A percentile compares a stretch with the other conserved stretches of the same genome.
These are phyloP conservation scores for Pelargonium fulgidum DNA, from an alignment of 441 rosid species.

Conservation along the genomic window DNA sequence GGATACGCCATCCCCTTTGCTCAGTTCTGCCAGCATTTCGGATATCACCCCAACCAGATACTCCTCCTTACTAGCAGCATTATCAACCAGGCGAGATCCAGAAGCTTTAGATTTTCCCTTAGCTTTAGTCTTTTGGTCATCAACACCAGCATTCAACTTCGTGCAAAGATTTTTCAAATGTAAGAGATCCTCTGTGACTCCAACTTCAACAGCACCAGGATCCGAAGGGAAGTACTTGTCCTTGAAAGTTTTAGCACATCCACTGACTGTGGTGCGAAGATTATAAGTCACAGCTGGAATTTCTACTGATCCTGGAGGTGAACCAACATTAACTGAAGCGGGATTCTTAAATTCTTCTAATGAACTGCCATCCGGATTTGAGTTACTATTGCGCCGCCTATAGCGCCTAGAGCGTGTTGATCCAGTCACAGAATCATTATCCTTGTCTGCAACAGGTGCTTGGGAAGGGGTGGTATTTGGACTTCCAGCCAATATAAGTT, in stretches of 20 bases:
- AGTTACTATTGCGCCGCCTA: slow-evolving; percentile 66
- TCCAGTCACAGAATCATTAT: slow-evolving; percentile 60
- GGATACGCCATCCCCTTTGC: slow-evolving; percentile 97
- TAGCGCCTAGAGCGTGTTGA: slow-evolving; percentile 90
- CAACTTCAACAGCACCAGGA: slow-evolving; percentile 70
- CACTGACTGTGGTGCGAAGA: slow-evolving; percentile 65
- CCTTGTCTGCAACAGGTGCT: slow-evolving; percentile 59
- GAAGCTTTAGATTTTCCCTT: slow-evolving; percentile 87
- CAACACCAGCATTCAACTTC: slow-evolving; percentile 70
- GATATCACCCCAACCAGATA: slow-evolving; percentile 68
- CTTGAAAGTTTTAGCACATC: slow-evolving; percentile 85
- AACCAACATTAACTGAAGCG: slow-evolving; percentile 46
- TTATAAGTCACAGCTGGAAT: slow-evolving; percentile 60
- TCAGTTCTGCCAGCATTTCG: slow-evolving; percentile 78
- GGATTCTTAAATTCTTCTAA: slow-evolving; percentile 60
- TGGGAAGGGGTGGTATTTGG: slow-evolving; percentile 35
- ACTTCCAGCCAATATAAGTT: slow-evolving; percentile 73
- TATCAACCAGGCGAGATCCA: slow-evolving; percentile 49
- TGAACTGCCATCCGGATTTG: slow-evolving; percentile 56
- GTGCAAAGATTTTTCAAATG: slow-evolving; percentile 75
- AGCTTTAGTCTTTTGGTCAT: slow-evolving; percentile 79
- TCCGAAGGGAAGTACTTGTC: slow-evolving; percentile 80
- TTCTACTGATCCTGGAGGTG: slow-evolving; percentile 60
- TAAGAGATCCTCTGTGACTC: slow-evolving; percentile 93
- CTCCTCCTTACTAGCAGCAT: slow-evolving; percentile 61